These are phyloP conservation scores for Erodium trifolium DNA, from an alignment of 441 rosid species.

Conservation along the genomic window DNA sequence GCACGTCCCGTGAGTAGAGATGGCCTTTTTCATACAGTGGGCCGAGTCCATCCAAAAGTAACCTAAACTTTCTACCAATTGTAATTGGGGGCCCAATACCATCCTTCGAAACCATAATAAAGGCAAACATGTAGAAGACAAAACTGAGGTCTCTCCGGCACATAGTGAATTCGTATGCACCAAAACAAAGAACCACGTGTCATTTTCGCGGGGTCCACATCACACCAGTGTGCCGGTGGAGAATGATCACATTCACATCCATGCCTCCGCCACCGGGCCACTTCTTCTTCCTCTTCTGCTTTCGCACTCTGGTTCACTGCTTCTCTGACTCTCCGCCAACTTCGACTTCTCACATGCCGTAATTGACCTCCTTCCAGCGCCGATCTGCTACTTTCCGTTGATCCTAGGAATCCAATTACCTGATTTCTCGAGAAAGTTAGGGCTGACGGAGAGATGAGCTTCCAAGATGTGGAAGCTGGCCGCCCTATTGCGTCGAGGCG, in stretches of 20 bases:
- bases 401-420: background rate
- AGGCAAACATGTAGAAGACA: no score
- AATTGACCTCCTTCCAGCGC: background rate
- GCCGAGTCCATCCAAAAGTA: no score
- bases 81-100: no score
- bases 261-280: background rate
- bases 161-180: background rate
- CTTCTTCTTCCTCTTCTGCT: background rate
- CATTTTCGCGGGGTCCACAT: background rate
- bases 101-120: no score
- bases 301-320: background rate
- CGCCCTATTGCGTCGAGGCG: constrained; percentile 25
- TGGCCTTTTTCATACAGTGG: no score
- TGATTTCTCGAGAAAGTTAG: background rate
- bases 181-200: constrained; percentile 6
- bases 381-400: background rate
- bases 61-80: no score
- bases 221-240: background rate
- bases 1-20: no score
- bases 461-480: constrained; percentile 43
- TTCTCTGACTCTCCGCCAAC: background rate
- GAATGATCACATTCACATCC: background rate
- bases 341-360: background rate
- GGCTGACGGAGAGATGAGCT: constrained; percentile 33
- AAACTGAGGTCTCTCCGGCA: no score